These are phyloP conservation scores for Neofusicoccum ribis DNA, from an alignment of 2,329 filamentous ascomycete genomes.

Conservation along the genomic window DNA sequence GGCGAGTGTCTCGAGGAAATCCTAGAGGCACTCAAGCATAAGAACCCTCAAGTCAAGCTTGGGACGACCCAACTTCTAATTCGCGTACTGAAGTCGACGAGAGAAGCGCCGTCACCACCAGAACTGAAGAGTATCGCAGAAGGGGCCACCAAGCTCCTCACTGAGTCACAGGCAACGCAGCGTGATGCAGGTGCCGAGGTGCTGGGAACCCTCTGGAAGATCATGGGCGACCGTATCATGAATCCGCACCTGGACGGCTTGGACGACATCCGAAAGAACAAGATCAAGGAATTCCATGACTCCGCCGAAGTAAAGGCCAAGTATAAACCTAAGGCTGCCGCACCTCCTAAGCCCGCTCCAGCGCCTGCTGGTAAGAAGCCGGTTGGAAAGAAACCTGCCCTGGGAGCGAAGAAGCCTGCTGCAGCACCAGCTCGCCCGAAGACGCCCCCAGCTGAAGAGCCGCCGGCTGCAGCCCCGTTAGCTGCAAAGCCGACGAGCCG, in stretches of 20 bases:
- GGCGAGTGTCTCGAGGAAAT: slow-evolving; percentile 92
- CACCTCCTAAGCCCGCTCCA: slow-evolving; percentile 58
- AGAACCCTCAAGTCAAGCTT: slow-evolving; percentile 97
- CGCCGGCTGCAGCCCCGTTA: slow-evolving; percentile 53
- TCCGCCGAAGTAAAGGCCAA: slow-evolving; percentile 82
- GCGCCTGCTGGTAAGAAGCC: slow-evolving; percentile 51
- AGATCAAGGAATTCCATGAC: slow-evolving; percentile 91
- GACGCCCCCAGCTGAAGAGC: slow-evolving; percentile 39
- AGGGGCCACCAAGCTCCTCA: slow-evolving; percentile 80
- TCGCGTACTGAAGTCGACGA: slow-evolving; percentile 78
- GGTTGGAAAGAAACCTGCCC: slow-evolving; percentile 53
- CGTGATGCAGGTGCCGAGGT: slow-evolving; percentile 89
- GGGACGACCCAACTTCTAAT: slow-evolving; percentile 93
- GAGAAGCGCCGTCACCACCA: slow-evolving; percentile 77
- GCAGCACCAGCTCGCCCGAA: slow-evolving; percentile 35
- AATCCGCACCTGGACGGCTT: slow-evolving; percentile 85
- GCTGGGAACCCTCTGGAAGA: slow-evolving; percentile 95
- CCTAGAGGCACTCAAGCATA: slow-evolving; percentile 79
- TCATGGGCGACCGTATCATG: slow-evolving; percentile 96
- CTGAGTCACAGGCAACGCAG: slow-evolving; percentile 82
- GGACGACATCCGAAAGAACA: slow-evolving; percentile 92
- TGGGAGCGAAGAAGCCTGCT: slow-evolving; percentile 54
- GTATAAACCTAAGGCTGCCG: slow-evolving; percentile 81
- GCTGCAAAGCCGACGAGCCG: slow-evolving; percentile 61
- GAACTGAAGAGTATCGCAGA: slow-evolving; percentile 89